Conservation (phyloP, 2,329 filamentous ascomycete species). For the Sarocladium strictum region DNA sequence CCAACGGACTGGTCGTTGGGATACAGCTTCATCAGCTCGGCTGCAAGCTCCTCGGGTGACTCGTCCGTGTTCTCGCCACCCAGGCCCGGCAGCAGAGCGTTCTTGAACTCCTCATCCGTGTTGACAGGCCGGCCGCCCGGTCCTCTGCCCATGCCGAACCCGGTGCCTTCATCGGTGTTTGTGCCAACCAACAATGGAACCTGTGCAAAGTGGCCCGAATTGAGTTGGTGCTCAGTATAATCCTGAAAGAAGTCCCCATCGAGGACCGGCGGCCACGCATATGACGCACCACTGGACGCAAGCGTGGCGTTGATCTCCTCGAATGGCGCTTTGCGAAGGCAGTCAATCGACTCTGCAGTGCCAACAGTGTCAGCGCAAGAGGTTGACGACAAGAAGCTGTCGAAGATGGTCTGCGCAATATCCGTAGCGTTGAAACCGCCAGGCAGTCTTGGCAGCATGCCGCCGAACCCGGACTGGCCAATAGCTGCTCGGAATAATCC, state of each 20-base stretch:
- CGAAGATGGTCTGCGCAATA: background rate
- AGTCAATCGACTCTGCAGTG: constrained; percentile 13
- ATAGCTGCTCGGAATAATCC: constrained; percentile 48
- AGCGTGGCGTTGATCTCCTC: constrained; percentile 27
- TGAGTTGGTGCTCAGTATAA: constrained; percentile 39
- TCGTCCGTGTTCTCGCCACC: constrained; percentile 37
- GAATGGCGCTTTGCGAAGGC: constrained; percentile 27
- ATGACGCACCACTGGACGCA: constrained; percentile 17
- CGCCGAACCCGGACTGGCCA: constrained; percentile 6
- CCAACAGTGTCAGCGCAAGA: constrained; percentile 25
- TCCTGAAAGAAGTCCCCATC: constrained; percentile 42
- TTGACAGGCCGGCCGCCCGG: constrained; percentile 19
- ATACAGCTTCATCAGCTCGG: constrained; percentile 37
- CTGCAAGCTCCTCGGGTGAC: constrained; percentile 26
- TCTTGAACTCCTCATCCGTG: constrained; percentile 36
- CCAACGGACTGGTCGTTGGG: constrained; percentile 35
- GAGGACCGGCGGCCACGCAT: constrained; percentile 36
- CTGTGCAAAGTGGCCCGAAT: constrained; percentile 33
- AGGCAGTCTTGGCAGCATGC: constrained; percentile 39
- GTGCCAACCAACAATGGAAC: constrained; percentile 41
- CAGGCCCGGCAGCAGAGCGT: constrained; percentile 24
- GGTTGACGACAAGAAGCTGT: constrained; percentile 24
- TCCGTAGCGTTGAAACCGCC: constrained; percentile 13
- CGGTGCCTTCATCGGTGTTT: constrained; percentile 39
- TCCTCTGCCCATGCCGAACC: constrained; percentile 29